These are phyloP conservation scores for Fusarium napiforme DNA, from an alignment of 2,329 filamentous ascomycete species.

Conservation along the genomic window DNA sequence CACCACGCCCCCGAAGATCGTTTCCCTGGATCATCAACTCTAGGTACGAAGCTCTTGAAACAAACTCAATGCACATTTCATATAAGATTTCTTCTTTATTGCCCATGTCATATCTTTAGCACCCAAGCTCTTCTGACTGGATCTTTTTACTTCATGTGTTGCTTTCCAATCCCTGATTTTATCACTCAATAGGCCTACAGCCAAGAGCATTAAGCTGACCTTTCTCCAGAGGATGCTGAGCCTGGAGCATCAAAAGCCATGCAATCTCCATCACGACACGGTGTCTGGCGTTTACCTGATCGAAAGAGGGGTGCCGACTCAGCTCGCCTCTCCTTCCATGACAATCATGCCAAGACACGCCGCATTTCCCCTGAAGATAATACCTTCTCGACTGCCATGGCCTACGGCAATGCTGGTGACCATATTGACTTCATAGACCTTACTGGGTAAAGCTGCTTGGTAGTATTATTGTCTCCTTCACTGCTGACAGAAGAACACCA, in stretches of 20 bases:
- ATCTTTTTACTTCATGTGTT: neutral
- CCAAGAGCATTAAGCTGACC: conserved; percentile 17
- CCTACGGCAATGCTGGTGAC: conserved; percentile 31
- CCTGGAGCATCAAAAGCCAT: conserved; percentile 26
- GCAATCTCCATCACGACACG: conserved; percentile 30
- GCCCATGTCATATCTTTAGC: neutral
- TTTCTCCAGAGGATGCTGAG: conserved; percentile 13
- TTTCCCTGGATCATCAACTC: neutral
- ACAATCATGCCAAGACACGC: conserved; percentile 48
- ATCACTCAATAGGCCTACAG: neutral
- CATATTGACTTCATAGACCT: conserved; percentile 53
- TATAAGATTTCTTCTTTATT: neutral
- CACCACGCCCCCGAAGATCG: conserved; percentile 1
- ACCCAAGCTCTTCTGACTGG: neutral
- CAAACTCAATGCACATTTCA: neutral
- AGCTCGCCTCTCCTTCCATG: conserved; percentile 21
- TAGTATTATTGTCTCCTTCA: neutral
- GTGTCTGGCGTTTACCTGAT: conserved; percentile 38
- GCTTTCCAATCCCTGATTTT: neutral
- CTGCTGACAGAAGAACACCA: conserved; percentile 27
- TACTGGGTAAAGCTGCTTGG: conserved; percentile 51
- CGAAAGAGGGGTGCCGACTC: conserved; percentile 47
- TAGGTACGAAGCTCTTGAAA: conserved; percentile 20
- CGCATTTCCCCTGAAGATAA: conserved; percentile 44
- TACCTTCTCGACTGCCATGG: conserved; percentile 4